phyloP scores from a whole-genome alignment of 768 basidiomycete species.

The Boletus rex-veris region DNA sequence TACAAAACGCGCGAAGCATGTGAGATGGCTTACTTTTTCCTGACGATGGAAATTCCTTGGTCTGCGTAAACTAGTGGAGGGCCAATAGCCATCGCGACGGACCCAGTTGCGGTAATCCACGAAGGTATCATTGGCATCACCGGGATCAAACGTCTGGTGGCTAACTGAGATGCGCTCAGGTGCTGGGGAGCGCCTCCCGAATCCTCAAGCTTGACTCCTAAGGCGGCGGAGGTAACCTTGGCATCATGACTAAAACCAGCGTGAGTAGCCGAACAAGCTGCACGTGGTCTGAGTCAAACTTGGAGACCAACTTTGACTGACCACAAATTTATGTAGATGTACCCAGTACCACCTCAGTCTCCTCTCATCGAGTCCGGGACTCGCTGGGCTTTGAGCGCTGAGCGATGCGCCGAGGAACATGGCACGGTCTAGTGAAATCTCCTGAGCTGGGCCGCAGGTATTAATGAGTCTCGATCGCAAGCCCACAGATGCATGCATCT shows the following conservation, averaged over 20 bases:
- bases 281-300: conserved; percentile 1
- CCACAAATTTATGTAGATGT: not conserved
- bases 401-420: conserved; percentile 2
- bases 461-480: conserved; percentile 17
- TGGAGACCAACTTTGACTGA: not conserved
- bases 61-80: conserved; percentile 84
- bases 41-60: conserved; percentile 77
- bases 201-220: not conserved
- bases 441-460: conserved; percentile 4
- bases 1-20: not conserved
- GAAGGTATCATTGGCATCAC: conserved; percentile 36
- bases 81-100: conserved; percentile 80
- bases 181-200: conserved; percentile 5
- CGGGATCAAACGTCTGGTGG: not conserved
- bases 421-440: conserved; percentile 4
- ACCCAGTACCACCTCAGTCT: not conserved
- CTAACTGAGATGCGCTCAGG: not conserved
- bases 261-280: not conserved
- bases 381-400: conserved; percentile 7
- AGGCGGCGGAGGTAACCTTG: not conserved
- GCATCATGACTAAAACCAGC: conserved; percentile 10
- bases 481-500: conserved; percentile 15
- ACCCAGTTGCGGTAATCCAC: conserved; percentile 69
- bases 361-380: not conserved
- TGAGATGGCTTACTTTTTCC: conserved; percentile 52